These are phyloP conservation scores for Apiotrichum akiyoshidainum DNA, from an alignment of 1,284 basidiomycete species.

Conservation along the genomic window DNA sequence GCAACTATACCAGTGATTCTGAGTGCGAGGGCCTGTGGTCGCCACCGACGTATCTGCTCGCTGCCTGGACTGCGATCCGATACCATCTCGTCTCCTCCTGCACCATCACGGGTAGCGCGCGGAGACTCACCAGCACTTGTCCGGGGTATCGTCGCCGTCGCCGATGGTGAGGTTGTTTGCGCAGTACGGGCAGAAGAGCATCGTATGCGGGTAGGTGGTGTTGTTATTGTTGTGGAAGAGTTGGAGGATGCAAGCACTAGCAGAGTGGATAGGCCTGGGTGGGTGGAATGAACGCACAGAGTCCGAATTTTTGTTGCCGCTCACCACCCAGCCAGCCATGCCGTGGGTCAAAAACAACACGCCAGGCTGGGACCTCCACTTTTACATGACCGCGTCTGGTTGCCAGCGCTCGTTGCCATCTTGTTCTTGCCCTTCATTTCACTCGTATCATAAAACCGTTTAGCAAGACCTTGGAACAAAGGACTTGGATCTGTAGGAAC, in stretches of 20 bases:
- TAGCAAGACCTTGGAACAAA: not conserved
- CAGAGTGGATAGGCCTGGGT: not conserved
- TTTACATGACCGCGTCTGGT: not conserved
- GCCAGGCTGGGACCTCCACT: not conserved
- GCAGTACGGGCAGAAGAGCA: constrained; percentile 95
- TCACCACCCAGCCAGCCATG: too few species aligned
- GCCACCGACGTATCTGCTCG: too few species aligned
- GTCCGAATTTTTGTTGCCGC: not conserved
- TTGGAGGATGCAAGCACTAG: not conserved
- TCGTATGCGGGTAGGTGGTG: constrained; percentile 35
- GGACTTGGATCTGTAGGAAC: not conserved
- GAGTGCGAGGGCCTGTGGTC: too few species aligned
- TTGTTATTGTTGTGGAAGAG: not conserved
- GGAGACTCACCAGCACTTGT: constrained; percentile 47
- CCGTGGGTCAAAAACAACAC: not conserved
- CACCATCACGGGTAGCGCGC: too few species aligned
- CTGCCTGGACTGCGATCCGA: too few species aligned
- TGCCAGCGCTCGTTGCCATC: too few species aligned
- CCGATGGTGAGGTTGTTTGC: constrained; percentile 81
- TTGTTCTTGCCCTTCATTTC: too few species aligned
- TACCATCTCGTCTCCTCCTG: too few species aligned
- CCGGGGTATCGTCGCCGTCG: constrained; percentile 38
- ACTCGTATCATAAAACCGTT: too few species aligned
- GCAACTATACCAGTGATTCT: too few species aligned
- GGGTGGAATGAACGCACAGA: not conserved